A percentile compares a stretch with the other conserved stretches of the same genome.
phyloP scores from a whole-genome alignment of 371 early-diverging fungal genomes.

The Rhizopus sp. region DNA sequence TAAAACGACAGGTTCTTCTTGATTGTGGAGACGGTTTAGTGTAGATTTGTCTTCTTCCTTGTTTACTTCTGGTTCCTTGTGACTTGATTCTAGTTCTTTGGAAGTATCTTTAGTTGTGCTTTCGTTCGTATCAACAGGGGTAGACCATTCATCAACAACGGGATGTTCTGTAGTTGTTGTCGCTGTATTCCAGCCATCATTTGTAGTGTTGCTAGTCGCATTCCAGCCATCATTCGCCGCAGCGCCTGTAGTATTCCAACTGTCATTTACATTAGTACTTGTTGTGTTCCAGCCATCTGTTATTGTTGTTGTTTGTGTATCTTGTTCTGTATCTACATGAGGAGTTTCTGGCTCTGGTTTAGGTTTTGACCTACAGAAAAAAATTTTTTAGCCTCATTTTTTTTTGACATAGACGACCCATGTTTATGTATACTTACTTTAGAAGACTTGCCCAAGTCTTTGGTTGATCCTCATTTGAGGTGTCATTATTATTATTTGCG shows the following conservation, averaged over 20 bases:
- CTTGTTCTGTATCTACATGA: constrained; percentile 13
- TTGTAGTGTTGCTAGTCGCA: constrained; percentile 15
- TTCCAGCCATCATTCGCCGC: constrained; percentile 9
- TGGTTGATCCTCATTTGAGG: constrained; percentile 32
- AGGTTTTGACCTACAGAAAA: constrained; percentile 22
- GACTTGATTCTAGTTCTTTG: constrained; percentile 5
- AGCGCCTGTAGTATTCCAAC: constrained; percentile 21
- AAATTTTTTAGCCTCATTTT: constrained; percentile 1
- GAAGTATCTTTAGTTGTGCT: constrained; percentile 1
- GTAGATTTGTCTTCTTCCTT: constrained; percentile 21
- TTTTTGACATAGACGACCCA: not conserved
- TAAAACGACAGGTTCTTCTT: constrained; percentile 88
- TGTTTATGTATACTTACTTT: constrained; percentile 52
- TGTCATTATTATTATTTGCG: constrained; percentile 9
- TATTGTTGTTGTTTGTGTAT: constrained; percentile 13
- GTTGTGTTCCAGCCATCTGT: constrained; percentile 22
- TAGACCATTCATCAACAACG: constrained; percentile 26
- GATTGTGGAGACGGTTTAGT: constrained; percentile 63
- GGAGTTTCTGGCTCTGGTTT: constrained; percentile 50
- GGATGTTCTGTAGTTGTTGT: constrained; percentile 18
- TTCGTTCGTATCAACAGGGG: constrained; percentile 17
- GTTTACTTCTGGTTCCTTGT: constrained; percentile 8
- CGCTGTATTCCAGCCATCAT: constrained; percentile 31
- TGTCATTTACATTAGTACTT: constrained; percentile 13
- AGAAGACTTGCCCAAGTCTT: constrained; percentile 82